Percentiles rank a stretch among this genome's conserved stretches.
phyloP scores from a whole-genome alignment of 192 early-diverging fungal species.

The Rhizophagus sp. region DNA sequence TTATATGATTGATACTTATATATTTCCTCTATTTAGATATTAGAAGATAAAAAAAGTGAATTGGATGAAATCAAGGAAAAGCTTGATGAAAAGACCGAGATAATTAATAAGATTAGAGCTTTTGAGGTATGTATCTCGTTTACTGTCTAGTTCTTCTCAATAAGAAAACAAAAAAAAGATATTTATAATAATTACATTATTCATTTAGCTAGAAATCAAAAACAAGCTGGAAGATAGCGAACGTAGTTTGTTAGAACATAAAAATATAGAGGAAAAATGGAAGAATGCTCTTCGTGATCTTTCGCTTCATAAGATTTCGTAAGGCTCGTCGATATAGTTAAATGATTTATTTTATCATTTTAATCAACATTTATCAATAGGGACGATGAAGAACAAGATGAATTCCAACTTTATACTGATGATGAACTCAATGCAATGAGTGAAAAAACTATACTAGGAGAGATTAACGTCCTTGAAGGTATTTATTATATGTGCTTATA shows the following conservation, averaged over 20 bases:
- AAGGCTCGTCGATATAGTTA: conserved; percentile 28
- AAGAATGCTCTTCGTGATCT: conserved; percentile 46
- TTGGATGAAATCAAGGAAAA: conserved; percentile 66
- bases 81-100: conserved; percentile 63
- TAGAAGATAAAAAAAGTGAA: conserved; percentile 71
- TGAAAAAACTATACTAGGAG: conserved; percentile 61
- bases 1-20: neutral
- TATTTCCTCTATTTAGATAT: conserved; percentile 37
- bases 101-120: conserved; percentile 67
- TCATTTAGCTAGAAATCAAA: conserved; percentile 51
- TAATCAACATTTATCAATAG: neutral
- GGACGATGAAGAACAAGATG: conserved; percentile 43
- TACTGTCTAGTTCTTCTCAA: too few relatives aligned
- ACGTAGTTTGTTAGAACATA: conserved; percentile 55
- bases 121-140: conserved; percentile 50
- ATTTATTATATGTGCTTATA: neutral
- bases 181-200: neutral
- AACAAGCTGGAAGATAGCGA: conserved; percentile 69
- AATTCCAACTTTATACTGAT: conserved; percentile 56
- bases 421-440: conserved; percentile 69
- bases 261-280: conserved; percentile 61
- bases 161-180: too few relatives aligned
- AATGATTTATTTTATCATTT: conserved; percentile 8
- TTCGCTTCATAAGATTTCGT: conserved; percentile 55
- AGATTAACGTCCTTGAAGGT: conserved; percentile 56